Evolutionary conservation across 495 filamentous ascomycete species (phyloP).

Genomic region (Aspergillus leporis): DNA sequence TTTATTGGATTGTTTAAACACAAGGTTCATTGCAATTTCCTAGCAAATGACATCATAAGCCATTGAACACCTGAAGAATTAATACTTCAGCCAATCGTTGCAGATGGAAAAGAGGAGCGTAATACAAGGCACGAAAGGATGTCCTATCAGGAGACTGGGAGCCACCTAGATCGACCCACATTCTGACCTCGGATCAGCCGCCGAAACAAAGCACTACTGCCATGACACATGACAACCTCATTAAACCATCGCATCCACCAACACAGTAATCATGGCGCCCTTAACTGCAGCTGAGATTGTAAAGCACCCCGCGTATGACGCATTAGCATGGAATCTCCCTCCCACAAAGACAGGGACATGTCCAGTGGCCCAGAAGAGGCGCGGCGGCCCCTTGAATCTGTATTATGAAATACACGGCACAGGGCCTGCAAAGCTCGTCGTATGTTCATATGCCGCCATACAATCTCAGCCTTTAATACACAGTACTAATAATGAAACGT

Average conservation of each 20-base stretch:
- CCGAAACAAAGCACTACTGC: neutral
- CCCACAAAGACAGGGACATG: conserved; percentile 56
- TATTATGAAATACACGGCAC: conserved; percentile 77
- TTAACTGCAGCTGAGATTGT: conserved; percentile 46
- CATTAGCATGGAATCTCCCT: conserved; percentile 63
- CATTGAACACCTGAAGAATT: too few species aligned
- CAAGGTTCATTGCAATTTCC: too few species aligned
- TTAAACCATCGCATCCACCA: neutral
- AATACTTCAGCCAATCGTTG: too few species aligned
- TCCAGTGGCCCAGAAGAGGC: conserved; percentile 60
- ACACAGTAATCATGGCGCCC: conserved; percentile 23
- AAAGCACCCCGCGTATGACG: conserved; percentile 50
- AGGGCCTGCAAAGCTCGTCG: conserved; percentile 68
- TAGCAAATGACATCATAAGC: too few species aligned
- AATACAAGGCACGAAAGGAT: neutral
- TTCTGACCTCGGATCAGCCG: neutral
- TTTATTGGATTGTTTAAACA: too few species aligned
- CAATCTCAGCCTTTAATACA: neutral
- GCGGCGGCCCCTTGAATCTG: conserved; percentile 68
- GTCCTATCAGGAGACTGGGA: neutral
- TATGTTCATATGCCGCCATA: conserved; percentile 42
- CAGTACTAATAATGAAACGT: neutral
- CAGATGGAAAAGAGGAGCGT: too few species aligned
- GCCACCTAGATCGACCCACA: neutral
- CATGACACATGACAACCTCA: neutral